Evolutionary conservation across 2,329 filamentous ascomycete genomes (phyloP).

Genomic region (Fusarium albidum): DNA sequence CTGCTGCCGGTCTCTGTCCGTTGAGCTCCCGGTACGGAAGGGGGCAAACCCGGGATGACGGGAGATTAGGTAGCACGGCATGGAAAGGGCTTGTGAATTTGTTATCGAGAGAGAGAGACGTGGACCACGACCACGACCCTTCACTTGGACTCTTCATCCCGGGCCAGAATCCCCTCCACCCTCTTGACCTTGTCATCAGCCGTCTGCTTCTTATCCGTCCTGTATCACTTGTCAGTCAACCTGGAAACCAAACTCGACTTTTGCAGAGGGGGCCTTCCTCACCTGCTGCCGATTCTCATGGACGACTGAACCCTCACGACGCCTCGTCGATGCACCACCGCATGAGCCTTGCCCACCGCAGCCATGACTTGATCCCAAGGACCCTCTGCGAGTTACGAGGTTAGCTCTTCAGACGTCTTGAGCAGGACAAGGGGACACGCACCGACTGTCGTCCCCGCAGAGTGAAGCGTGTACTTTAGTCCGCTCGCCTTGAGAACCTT

Average conservation of each 20-base stretch:
- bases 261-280: slow-evolving; percentile 37
- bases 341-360: slow-evolving; percentile 86
- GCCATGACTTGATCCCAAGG: slow-evolving; percentile 88
- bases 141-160: slow-evolving; percentile 20
- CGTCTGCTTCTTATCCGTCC: slow-evolving; percentile 86
- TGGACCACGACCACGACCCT: too few relatives aligned
- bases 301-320: slow-evolving; percentile 86
- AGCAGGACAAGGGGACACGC: slow-evolving; percentile 46
- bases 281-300: slow-evolving; percentile 85
- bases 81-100: neutral
- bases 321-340: slow-evolving; percentile 78
- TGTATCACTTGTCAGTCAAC: too few relatives aligned
- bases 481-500: slow-evolving; percentile 82
- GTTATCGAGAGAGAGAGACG: too few relatives aligned
- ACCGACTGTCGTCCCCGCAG: slow-evolving; percentile 93
- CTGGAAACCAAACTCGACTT: too few relatives aligned
- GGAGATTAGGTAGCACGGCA: neutral
- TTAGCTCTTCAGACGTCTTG: neutral
- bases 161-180: slow-evolving; percentile 59
- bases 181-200: slow-evolving; percentile 81
- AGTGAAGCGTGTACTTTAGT: slow-evolving; percentile 88
- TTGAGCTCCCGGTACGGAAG: neutral
- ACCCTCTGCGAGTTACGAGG: slow-evolving; percentile 69
- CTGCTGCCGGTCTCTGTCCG: too few relatives aligned
- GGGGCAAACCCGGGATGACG: neutral